A percentile compares a stretch with the other conserved stretches of the same genome.
phyloP scores from a whole-genome alignment of 805 yeast species.

The Myxozyma sirexii region DNA sequence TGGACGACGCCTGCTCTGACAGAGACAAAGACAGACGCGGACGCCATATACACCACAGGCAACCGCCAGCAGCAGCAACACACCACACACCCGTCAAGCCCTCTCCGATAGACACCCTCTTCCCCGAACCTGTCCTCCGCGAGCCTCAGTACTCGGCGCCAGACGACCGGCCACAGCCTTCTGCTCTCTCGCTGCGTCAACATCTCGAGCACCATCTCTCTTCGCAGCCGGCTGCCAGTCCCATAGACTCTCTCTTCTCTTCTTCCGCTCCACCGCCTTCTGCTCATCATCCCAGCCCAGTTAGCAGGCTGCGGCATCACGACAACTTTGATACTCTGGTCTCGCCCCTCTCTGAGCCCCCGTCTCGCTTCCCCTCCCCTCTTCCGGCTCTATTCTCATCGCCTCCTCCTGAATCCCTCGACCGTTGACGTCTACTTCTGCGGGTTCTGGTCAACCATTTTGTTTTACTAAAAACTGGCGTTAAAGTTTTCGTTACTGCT shows the following conservation, averaged over 20 bases:
- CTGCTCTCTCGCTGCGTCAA: background rate
- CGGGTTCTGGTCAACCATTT: too few species aligned
- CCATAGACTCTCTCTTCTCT: slow-evolving; percentile 9
- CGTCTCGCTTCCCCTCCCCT: background rate
- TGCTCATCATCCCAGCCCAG: background rate
- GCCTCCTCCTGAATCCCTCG: too few species aligned
- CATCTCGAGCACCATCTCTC: background rate
- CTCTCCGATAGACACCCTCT: slow-evolving; percentile 6
- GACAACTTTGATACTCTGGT: background rate
- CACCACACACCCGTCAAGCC: background rate
- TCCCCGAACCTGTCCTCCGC: background rate
- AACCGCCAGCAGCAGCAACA: background rate
- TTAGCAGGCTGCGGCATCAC: background rate
- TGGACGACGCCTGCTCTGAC: background rate
- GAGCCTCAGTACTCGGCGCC: background rate
- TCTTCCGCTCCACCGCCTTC: background rate
- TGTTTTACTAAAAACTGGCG: too few species aligned
- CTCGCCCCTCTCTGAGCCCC: slow-evolving; percentile 7
- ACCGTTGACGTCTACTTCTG: too few species aligned
- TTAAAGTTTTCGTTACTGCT: too few species aligned
- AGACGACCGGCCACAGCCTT: background rate
- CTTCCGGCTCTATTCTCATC: background rate
- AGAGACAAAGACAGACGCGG: background rate
- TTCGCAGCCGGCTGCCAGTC: too few species aligned
- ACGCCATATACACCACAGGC: background rate